Evolutionary conservation across 2,329 filamentous ascomycete genomes (phyloP).

Genomic region (Sarocladium strictum): DNA sequence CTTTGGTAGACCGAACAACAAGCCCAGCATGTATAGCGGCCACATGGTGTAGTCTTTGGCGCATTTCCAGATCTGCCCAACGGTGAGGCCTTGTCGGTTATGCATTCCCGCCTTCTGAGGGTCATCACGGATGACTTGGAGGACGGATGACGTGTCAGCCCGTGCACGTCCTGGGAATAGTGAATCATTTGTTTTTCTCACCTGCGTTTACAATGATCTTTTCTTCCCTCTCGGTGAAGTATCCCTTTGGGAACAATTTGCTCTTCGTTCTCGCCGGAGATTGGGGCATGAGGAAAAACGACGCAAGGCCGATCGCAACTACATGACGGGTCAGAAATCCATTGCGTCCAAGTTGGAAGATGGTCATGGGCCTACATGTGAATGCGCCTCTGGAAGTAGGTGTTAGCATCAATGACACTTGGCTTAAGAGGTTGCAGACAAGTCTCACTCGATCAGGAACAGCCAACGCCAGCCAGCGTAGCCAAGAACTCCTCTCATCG

Average conservation of each 20-base stretch:
- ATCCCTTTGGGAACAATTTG: constrained; percentile 49
- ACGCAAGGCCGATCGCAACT: constrained; percentile 43
- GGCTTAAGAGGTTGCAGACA: background rate
- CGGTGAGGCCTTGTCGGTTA: constrained; percentile 42
- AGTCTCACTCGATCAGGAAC: constrained; percentile 34
- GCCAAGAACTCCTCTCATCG: constrained; percentile 44
- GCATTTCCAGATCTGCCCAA: constrained; percentile 36
- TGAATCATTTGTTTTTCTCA: constrained; percentile 11
- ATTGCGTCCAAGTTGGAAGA: too few relatives aligned
- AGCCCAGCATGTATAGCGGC: constrained; percentile 42
- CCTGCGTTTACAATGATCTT: constrained; percentile 59
- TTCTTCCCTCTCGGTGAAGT: constrained; percentile 58
- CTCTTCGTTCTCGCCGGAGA: constrained; percentile 58
- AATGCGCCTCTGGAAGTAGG: constrained; percentile 22
- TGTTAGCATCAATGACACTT: background rate
- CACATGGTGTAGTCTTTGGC: constrained; percentile 48
- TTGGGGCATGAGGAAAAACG: constrained; percentile 52
- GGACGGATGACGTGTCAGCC: background rate
- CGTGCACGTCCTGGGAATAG: background rate
- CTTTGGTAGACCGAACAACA: constrained; percentile 41
- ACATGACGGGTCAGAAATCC: constrained; percentile 30
- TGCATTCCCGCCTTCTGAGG: constrained; percentile 50
- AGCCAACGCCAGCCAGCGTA: constrained; percentile 54
- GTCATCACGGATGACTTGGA: constrained; percentile 43
- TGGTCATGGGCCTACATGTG: constrained; percentile 22